Percentiles rank a stretch among this genome's conserved stretches.
Evolutionary conservation across 2,329 filamentous ascomycete species (phyloP).

Genomic region (Sphaceloma murrayae): DNA sequence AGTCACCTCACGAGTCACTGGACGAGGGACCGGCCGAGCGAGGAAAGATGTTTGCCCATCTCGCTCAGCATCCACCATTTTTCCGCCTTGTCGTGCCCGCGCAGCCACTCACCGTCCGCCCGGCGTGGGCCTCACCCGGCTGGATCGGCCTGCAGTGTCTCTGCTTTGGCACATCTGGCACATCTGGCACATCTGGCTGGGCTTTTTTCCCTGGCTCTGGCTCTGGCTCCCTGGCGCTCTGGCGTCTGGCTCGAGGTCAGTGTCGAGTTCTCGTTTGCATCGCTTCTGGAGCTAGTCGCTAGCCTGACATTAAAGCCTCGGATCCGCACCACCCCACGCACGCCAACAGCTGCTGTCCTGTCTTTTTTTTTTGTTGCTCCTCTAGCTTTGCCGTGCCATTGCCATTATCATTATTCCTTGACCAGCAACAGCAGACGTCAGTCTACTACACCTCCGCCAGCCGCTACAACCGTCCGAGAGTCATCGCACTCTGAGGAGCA

Average conservation of each 20-base stretch:
- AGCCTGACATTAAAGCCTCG: slow-evolving; percentile 17
- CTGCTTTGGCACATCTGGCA: too few relatives aligned
- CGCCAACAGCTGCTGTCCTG: too few relatives aligned
- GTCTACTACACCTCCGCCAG: not conserved
- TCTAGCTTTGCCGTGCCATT: too few relatives aligned
- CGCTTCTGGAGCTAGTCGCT: slow-evolving; percentile 9
- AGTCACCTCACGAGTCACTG: too few relatives aligned
- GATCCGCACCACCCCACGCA: slow-evolving; percentile 16
- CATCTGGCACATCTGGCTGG: too few relatives aligned
- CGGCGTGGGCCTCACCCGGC: slow-evolving; percentile 8
- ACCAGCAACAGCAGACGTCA: not conserved
- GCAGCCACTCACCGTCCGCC: slow-evolving; percentile 7
- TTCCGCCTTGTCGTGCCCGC: slow-evolving; percentile 9
- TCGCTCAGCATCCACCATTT: slow-evolving; percentile 2
- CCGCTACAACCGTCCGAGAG: slow-evolving; percentile 9
- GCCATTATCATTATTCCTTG: too few relatives aligned
- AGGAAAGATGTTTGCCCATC: slow-evolving; percentile 13
- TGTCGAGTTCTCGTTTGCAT: not conserved
- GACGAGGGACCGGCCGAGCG: slow-evolving; percentile 7
- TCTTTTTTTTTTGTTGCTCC: too few relatives aligned
- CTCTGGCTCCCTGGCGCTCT: too few relatives aligned
- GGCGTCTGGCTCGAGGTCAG: not conserved
- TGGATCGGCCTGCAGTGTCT: slow-evolving; percentile 16
- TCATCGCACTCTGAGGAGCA: slow-evolving; percentile 7
- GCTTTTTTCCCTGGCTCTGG: too few relatives aligned